Conservation (phyloP, 805 yeast species). For the Phaffomyces thermotolerans region DNA sequence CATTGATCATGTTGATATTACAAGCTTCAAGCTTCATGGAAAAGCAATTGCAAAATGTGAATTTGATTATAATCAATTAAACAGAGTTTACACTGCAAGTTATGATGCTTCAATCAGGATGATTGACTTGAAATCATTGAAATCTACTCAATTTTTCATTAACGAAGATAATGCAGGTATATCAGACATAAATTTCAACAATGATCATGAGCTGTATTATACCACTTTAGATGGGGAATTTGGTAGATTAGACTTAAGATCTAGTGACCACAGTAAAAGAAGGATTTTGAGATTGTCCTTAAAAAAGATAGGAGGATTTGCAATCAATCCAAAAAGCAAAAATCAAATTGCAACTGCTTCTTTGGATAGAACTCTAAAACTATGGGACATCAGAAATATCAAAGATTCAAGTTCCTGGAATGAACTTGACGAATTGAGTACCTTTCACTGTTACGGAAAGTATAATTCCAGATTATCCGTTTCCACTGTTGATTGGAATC, state of each 20-base stretch:
- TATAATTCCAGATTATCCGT: conserved; percentile 74
- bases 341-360: conserved; percentile 82
- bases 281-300: conserved; percentile 53
- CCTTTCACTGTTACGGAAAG: conserved; percentile 38
- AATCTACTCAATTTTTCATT: conserved; percentile 55
- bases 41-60: conserved; percentile 61
- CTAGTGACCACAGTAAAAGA: conserved; percentile 28
- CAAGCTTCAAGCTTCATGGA: conserved; percentile 68
- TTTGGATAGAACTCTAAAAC: conserved; percentile 71
- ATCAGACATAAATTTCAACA: conserved; percentile 62
- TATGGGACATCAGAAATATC: conserved; percentile 77
- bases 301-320: conserved; percentile 88
- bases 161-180: conserved; percentile 56
- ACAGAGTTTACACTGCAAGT: conserved; percentile 59
- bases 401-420: conserved; percentile 45
- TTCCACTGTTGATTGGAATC: conserved; percentile 70
- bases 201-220: conserved; percentile 53
- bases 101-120: conserved; percentile 84
- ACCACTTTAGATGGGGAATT: conserved; percentile 80
- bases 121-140: conserved; percentile 56
- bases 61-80: conserved; percentile 41
- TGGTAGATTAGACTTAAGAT: conserved; percentile 63
- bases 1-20: conserved; percentile 40
- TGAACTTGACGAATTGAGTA: conserved; percentile 37
- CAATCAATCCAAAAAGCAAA: conserved; percentile 61